Evolutionary conservation across 2,329 filamentous ascomycete genomes (phyloP).

Genomic region (Colletotrichum euphorbiae): DNA sequence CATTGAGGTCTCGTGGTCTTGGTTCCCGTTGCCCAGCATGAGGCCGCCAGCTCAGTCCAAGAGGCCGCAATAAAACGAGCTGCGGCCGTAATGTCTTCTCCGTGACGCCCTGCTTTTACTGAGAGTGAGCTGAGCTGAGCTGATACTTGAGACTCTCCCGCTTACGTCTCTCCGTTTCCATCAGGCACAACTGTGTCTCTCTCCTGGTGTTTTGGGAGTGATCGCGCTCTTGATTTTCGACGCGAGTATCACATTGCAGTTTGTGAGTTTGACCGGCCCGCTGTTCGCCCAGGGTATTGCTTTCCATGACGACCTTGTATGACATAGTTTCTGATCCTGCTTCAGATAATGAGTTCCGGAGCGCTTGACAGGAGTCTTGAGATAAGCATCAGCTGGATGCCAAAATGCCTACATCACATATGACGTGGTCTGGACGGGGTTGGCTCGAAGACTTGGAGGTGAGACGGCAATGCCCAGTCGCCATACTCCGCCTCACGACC

Average conservation of each 20-base stretch:
- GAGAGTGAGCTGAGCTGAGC: neutral
- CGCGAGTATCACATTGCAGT: neutral
- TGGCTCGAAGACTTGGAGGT: neutral
- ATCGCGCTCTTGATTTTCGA: neutral
- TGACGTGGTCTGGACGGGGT: no score
- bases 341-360: neutral
- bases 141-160: neutral
- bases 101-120: neutral
- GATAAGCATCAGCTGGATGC: no score
- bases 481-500: neutral
- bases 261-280: no score
- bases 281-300: neutral
- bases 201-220: neutral
- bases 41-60: neutral
- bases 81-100: conserved; percentile 9
- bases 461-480: neutral
- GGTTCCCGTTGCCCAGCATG: neutral
- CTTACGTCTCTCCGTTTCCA: neutral
- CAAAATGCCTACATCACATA: no score
- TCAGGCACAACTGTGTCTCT: neutral
- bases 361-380: neutral
- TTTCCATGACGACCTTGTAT: neutral
- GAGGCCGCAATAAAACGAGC: no score
- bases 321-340: neutral
- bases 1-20: neutral